These are phyloP conservation scores for Trichomonas vaginalis DNA, from an alignment of 208 protist species.

Conservation along the genomic window DNA sequence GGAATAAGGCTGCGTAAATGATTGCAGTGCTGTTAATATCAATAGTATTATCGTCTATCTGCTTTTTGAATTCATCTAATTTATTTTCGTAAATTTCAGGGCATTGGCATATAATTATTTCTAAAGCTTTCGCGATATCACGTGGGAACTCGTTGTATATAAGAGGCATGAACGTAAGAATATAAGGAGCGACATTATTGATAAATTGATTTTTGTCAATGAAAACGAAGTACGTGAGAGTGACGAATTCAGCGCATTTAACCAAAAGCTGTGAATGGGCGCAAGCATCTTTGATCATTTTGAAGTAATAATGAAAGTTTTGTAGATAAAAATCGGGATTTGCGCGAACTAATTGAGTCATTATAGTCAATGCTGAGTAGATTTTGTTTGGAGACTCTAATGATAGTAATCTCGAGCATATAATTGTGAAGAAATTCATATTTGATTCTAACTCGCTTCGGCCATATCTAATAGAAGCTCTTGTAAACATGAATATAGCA, in stretches of 20 bases:
- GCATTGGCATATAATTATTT: neutral
- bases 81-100: neutral
- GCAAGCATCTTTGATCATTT: neutral
- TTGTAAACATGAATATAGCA: neutral
- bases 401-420: neutral
- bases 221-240: neutral
- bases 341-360: neutral
- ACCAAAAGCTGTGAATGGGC: neutral
- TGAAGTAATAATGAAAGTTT: neutral
- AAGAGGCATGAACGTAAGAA: neutral
- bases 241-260: neutral
- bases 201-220: neutral
- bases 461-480: neutral
- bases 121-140: neutral
- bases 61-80: neutral
- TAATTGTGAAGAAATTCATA: neutral
- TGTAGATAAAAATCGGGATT: neutral
- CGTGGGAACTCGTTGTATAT: neutral
- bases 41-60: neutral
- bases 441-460: neutral
- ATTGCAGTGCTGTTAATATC: neutral
- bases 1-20: neutral
- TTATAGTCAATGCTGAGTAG: neutral
- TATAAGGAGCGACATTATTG: neutral
- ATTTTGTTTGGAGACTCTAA: neutral